Percentiles rank a stretch among this genome's conserved stretches.
Evolutionary conservation across 1,284 basidiomycete species (phyloP).

Genomic region (Cystobasidiaceae sp.): DNA sequence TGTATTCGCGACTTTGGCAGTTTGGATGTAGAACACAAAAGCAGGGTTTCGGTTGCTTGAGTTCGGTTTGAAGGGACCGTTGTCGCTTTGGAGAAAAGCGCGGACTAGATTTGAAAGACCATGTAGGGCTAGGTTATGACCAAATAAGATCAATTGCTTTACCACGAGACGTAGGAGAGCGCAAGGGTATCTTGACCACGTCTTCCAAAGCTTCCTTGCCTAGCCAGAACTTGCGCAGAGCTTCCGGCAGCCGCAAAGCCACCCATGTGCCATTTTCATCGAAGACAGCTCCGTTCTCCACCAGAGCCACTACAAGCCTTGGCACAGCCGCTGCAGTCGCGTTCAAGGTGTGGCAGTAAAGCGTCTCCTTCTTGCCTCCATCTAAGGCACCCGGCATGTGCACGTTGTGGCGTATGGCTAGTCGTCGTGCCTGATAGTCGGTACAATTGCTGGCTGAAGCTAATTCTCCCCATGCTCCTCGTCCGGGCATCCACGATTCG

Average conservation of each 20-base stretch:
- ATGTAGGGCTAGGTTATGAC: too few relatives aligned
- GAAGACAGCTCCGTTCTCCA: constrained; percentile 72
- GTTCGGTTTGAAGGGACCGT: too few relatives aligned
- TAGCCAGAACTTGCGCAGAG: constrained; percentile 38
- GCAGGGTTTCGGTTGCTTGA: too few relatives aligned
- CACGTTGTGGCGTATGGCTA: constrained; percentile 72
- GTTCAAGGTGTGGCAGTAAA: constrained; percentile 85
- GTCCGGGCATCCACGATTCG: constrained; percentile 99
- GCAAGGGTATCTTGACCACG: too few relatives aligned
- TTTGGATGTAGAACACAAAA: too few relatives aligned
- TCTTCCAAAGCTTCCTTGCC: constrained; percentile 29
- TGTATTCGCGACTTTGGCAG: too few relatives aligned
- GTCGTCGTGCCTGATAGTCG: constrained; percentile 81
- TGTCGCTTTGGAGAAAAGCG: too few relatives aligned
- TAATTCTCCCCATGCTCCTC: constrained; percentile 92
- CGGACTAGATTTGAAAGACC: too few relatives aligned
- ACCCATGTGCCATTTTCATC: constrained; percentile 30
- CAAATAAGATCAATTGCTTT: too few relatives aligned
- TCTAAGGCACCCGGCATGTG: constrained; percentile 36
- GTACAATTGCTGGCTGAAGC: constrained; percentile 92
- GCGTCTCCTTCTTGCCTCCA: constrained; percentile 44
- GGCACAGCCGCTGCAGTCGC: constrained; percentile 90
- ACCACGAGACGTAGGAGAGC: too few relatives aligned
- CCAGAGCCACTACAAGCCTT: constrained; percentile 73
- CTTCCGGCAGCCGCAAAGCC: constrained; percentile 33